Conservation (phyloP, 345 rosid species). For the Punica granatum region DNA sequence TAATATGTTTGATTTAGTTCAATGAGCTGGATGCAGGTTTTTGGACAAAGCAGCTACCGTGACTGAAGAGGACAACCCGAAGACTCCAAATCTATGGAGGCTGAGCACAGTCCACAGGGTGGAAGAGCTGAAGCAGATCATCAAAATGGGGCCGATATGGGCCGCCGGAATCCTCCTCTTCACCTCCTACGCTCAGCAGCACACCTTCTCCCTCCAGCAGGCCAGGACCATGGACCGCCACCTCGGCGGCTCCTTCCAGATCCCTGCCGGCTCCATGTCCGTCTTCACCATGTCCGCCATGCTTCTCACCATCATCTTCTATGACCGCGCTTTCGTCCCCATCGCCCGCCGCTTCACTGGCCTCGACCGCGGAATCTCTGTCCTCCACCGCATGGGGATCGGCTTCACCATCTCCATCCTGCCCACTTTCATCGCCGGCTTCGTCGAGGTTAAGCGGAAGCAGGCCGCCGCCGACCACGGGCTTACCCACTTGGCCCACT, state of each 20-base stretch:
- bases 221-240: slow-evolving; percentile 83
- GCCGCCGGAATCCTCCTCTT: slow-evolving; percentile 72
- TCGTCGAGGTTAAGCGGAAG: slow-evolving; percentile 62
- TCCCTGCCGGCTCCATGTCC: slow-evolving; percentile 86
- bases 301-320: slow-evolving; percentile 60
- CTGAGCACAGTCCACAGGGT: slow-evolving; percentile 78
- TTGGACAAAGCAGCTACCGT: slow-evolving; percentile 78
- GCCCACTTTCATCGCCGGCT: slow-evolving; percentile 74
- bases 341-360: slow-evolving; percentile 54
- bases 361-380: slow-evolving; percentile 67
- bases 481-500: slow-evolving; percentile 32
- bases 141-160: slow-evolving; percentile 93
- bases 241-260: slow-evolving; percentile 57
- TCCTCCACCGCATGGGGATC: slow-evolving; percentile 74
- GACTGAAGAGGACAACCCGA: slow-evolving; percentile 40
- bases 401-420: slow-evolving; percentile 63
- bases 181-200: slow-evolving; percentile 73
- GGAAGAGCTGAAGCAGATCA: slow-evolving; percentile 70
- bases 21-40: slow-evolving; percentile 40
- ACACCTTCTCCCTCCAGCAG: slow-evolving; percentile 75
- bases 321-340: slow-evolving; percentile 61
- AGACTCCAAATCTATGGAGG: slow-evolving; percentile 57
- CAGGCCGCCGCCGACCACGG: slow-evolving; percentile 43
- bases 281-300: slow-evolving; percentile 71
- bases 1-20: too few species aligned